Evolutionary conservation across 2,329 filamentous ascomycete genomes (phyloP).

Genomic region (Curvularia hawaiiensis): DNA sequence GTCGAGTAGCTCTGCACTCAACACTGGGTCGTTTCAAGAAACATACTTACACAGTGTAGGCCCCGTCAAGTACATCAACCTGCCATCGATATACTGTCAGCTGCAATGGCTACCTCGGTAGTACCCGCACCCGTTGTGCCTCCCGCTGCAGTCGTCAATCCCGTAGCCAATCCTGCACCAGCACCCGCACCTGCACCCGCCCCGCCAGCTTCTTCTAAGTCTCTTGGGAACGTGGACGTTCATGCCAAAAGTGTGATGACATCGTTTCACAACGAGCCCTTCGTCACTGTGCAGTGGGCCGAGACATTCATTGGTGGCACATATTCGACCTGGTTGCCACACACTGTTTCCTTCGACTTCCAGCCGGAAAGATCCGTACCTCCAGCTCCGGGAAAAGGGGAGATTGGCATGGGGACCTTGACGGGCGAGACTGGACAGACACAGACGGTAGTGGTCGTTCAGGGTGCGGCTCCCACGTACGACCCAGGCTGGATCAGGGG

Average conservation of each 20-base stretch:
- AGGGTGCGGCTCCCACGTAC: slow-evolving; percentile 30
- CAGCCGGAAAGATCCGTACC: slow-evolving; percentile 22
- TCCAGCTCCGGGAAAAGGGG: slow-evolving; percentile 35
- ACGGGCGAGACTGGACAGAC: slow-evolving; percentile 36
- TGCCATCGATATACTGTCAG: not conserved
- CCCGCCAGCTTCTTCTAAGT: not conserved
- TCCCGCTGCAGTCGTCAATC: slow-evolving; percentile 5
- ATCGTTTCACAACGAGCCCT: slow-evolving; percentile 20
- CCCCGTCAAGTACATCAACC: slow-evolving; percentile 19
- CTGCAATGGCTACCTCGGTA: not conserved
- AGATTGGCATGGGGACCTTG: slow-evolving; percentile 44
- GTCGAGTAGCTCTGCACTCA: slow-evolving; percentile 5
- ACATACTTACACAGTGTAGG: slow-evolving; percentile 13
- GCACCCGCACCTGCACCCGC: not conserved
- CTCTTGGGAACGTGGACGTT: not conserved
- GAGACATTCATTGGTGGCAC: slow-evolving; percentile 37
- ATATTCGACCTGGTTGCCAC: slow-evolving; percentile 40
- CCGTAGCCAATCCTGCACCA: slow-evolving; percentile 8
- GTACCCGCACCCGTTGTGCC: not conserved
- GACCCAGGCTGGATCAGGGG: slow-evolving; percentile 21
- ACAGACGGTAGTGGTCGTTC: slow-evolving; percentile 31
- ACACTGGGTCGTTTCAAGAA: not conserved
- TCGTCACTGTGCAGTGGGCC: slow-evolving; percentile 41
- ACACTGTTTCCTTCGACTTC: slow-evolving; percentile 37
- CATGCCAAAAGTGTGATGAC: not conserved